Evolutionary conservation across 2,329 filamentous ascomycete genomes (phyloP).

Genomic region (Decorospora gaudefroyi): DNA sequence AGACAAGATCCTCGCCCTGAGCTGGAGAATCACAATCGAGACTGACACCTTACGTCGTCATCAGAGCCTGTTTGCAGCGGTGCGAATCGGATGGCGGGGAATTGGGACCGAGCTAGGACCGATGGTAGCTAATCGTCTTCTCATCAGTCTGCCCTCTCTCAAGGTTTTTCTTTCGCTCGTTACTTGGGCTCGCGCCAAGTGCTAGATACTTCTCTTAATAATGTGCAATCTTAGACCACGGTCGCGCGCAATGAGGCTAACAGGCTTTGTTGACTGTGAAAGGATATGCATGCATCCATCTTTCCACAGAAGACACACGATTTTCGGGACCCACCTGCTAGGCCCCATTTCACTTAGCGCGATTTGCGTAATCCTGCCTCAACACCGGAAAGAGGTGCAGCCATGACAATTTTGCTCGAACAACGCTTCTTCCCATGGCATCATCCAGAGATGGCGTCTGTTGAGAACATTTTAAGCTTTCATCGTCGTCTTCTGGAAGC

Average conservation of each 20-base stretch:
- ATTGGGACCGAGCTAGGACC: conserved; percentile 36
- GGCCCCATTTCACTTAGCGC: conserved; percentile 1
- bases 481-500: conserved; percentile 7
- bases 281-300: conserved; percentile 29
- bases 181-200: conserved; percentile 19
- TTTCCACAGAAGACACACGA: conserved; percentile 28
- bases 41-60: conserved; percentile 42
- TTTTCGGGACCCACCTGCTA: conserved; percentile 25
- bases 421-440: conserved; percentile 11
- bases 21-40: conserved; percentile 23
- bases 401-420: conserved; percentile 14
- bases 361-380: conserved; percentile 15
- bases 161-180: conserved; percentile 17
- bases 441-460: conserved; percentile 5
- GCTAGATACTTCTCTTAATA: conserved; percentile 33
- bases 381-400: conserved; percentile 5
- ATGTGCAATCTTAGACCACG: conserved; percentile 22
- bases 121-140: conserved; percentile 28
- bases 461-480: conserved; percentile 16
- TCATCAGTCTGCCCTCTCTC: conserved; percentile 18
- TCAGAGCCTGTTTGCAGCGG: conserved; percentile 32
- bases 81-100: conserved; percentile 43
- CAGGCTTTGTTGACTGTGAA: conserved; percentile 29
- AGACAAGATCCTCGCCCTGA: conserved; percentile 25
- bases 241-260: conserved; percentile 26